Conservation (phyloP, 1,284 basidiomycete genomes). For the Hemileia vastatrix region DNA sequence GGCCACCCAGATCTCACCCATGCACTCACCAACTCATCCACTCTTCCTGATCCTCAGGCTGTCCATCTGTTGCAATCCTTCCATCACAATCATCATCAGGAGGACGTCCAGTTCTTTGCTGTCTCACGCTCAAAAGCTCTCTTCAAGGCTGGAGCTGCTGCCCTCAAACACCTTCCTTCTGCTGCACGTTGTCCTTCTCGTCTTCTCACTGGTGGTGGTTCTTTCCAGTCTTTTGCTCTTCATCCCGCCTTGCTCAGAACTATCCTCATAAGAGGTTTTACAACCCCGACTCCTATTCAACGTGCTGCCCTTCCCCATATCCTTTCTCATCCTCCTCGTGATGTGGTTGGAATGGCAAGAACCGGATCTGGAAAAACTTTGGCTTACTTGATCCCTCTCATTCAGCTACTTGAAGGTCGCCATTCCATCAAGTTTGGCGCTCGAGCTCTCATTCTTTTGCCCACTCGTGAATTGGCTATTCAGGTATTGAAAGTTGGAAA, state of each 20-base stretch:
- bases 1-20: background rate
- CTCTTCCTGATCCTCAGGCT: background rate
- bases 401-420: constrained; percentile 72
- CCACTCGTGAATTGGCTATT: constrained; percentile 84
- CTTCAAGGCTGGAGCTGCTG: constrained; percentile 13
- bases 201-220: constrained; percentile 34
- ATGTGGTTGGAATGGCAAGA: constrained; percentile 95
- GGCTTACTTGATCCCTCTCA: constrained; percentile 85
- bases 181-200: too few species aligned
- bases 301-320: constrained; percentile 77
- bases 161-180: too few species aligned
- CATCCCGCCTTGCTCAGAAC: constrained; percentile 73
- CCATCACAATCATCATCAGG: background rate
- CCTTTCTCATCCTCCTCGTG: constrained; percentile 72
- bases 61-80: background rate
- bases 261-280: constrained; percentile 83
- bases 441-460: constrained; percentile 77
- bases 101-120: constrained; percentile 7
- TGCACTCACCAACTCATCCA: background rate
- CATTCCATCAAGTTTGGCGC: constrained; percentile 74
- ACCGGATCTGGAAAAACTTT: constrained; percentile 98
- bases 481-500: constrained; percentile 93
- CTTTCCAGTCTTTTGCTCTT: constrained; percentile 54
- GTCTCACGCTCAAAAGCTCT: constrained; percentile 8
- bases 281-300: constrained; percentile 93